A percentile compares a stretch with the other conserved stretches of the same genome.
Conservation (phyloP, 768 basidiomycete genomes). For the Tylopilus felleus region DNA sequence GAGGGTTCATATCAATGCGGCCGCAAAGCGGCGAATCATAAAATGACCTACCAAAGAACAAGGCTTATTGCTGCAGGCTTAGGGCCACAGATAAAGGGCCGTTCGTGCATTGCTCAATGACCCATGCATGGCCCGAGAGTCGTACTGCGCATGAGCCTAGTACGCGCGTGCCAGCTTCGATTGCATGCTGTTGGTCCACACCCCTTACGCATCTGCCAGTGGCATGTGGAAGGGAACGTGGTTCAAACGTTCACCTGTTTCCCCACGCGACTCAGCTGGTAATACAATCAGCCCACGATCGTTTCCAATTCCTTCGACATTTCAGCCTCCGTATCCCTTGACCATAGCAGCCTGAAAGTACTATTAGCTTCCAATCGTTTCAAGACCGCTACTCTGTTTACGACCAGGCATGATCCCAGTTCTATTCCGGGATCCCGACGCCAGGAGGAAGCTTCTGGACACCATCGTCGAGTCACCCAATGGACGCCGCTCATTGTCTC, state of each 20-base stretch:
- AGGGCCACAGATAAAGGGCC: too few species aligned
- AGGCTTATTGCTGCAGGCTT: too few species aligned
- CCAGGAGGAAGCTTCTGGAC: slow-evolving; percentile 50
- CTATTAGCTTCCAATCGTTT: too few species aligned
- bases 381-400: slow-evolving; percentile 44
- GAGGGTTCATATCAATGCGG: too few species aligned
- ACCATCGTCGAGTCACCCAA: slow-evolving; percentile 53
- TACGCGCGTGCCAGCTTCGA: slow-evolving; percentile 14
- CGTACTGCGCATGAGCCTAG: slow-evolving; percentile 3
- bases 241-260: slow-evolving; percentile 18
- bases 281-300: slow-evolving; percentile 32
- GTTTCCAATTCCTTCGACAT: slow-evolving; percentile 39
- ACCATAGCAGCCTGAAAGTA: slow-evolving; percentile 28
- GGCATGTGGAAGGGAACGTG: slow-evolving; percentile 23
- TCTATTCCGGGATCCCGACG: slow-evolving; percentile 63
- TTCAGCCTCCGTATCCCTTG: slow-evolving; percentile 32
- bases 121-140: too few species aligned
- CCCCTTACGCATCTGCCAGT: slow-evolving; percentile 30
- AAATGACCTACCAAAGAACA: too few species aligned
- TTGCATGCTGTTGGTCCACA: slow-evolving; percentile 20
- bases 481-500: slow-evolving; percentile 64
- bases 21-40: too few species aligned
- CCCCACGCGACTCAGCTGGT: slow-evolving; percentile 23
- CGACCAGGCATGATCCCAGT: slow-evolving; percentile 48
- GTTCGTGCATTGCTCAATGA: too few species aligned